Conservation (phyloP, 192 early-diverging fungal genomes). For the Anaeromyces robustus region DNA sequence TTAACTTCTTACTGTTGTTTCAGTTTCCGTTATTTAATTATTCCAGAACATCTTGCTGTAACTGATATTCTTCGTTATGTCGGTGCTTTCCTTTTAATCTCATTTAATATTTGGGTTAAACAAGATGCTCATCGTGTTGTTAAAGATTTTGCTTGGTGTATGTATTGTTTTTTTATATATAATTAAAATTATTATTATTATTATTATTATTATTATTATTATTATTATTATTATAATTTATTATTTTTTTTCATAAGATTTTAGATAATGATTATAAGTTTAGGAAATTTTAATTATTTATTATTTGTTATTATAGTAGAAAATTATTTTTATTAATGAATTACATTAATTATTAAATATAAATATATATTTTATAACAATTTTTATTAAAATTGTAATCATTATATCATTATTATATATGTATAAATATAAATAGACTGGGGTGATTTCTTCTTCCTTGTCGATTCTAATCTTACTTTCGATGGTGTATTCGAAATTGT, state of each 20-base stretch:
- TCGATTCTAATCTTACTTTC: slow-evolving; percentile 69
- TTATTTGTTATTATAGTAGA: too few species aligned
- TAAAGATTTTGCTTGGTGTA: slow-evolving; percentile 96
- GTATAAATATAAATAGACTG: slow-evolving; percentile 51
- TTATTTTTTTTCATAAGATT: too few species aligned
- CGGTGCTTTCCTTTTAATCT: slow-evolving; percentile 61
- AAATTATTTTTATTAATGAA: too few species aligned
- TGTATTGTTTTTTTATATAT: slow-evolving; percentile 16
- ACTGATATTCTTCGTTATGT: slow-evolving; percentile 55
- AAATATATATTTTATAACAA: too few species aligned
- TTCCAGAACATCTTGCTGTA: slow-evolving; percentile 44
- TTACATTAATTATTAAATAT: too few species aligned
- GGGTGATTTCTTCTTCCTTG: slow-evolving; percentile 97
- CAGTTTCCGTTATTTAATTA: slow-evolving; percentile 61
- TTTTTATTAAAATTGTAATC: too few species aligned
- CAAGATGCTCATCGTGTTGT: slow-evolving; percentile 87
- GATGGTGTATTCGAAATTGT: slow-evolving; percentile 93
- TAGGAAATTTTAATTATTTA: too few species aligned
- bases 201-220: slow-evolving; percentile 3
- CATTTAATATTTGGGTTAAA: slow-evolving; percentile 93
- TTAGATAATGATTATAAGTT: too few species aligned
- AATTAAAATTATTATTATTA: too few species aligned
- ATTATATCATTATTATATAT: too few species aligned
- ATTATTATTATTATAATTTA: slow-evolving; percentile 2
- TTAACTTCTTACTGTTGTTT: slow-evolving; percentile 71